Conservation (phyloP, 116 monocot genomes). For the Dioscorea cayenensis region DNA sequence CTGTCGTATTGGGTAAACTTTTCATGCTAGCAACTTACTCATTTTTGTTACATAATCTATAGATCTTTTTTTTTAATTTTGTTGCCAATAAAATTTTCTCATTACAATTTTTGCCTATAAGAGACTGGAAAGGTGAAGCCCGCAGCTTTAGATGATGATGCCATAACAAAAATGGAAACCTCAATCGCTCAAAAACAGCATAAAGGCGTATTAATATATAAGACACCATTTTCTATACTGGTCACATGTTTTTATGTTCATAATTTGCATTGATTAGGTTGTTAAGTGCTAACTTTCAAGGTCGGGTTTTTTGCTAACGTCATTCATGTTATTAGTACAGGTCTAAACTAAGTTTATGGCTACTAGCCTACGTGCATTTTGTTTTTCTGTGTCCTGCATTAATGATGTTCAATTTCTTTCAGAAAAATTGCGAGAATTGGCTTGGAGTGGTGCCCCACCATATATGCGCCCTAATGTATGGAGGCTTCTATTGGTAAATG, state of each 20-base stretch:
- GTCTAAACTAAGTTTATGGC: neutral
- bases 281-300: neutral
- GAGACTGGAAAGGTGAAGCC: neutral
- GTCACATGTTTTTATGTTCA: neutral
- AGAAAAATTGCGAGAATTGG: conserved; percentile 91
- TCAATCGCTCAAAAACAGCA: too few species aligned
- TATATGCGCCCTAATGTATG: conserved; percentile 95
- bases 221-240: too few species aligned
- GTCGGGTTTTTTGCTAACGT: neutral
- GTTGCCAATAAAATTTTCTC: neutral
- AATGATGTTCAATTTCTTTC: neutral
- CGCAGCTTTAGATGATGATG: too few species aligned
- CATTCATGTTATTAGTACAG: neutral
- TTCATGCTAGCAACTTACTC: neutral
- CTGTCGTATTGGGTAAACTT: conserved; percentile 73
- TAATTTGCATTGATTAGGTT: neutral
- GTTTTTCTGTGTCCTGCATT: neutral
- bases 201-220: too few species aligned
- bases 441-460: conserved; percentile 96
- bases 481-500: conserved; percentile 92
- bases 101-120: neutral
- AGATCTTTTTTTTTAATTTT: neutral
- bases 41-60: neutral
- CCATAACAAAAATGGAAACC: neutral
- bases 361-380: neutral